A percentile compares a stretch with the other conserved stretches of the same genome.
Conservation (phyloP, 2,329 filamentous ascomycete genomes). For the Beauveria sp. region DNA sequence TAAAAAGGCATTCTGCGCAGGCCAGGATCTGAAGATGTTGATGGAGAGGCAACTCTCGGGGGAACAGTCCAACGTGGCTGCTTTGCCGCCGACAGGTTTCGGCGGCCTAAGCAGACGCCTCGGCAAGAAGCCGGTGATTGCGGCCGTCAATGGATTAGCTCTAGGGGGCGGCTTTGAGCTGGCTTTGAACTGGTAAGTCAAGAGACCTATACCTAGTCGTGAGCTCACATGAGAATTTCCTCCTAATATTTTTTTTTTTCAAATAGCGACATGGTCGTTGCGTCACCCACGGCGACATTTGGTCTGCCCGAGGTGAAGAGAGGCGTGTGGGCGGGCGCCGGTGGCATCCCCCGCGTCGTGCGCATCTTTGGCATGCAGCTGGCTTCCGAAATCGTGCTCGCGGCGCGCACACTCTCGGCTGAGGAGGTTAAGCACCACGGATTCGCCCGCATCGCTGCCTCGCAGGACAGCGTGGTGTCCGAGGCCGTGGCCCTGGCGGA, state of each 20-base stretch:
- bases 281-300: slow-evolving; percentile 42
- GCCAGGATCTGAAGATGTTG: slow-evolving; percentile 46
- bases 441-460: slow-evolving; percentile 26
- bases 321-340: slow-evolving; percentile 45
- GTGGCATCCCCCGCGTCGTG: slow-evolving; percentile 42
- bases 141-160: slow-evolving; percentile 50
- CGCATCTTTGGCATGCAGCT: slow-evolving; percentile 37
- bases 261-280: slow-evolving; percentile 46
- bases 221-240: too few relatives aligned
- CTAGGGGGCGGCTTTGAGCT: slow-evolving; percentile 52
- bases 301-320: slow-evolving; percentile 45
- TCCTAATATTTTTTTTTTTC: too few relatives aligned
- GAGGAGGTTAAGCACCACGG: slow-evolving; percentile 30
- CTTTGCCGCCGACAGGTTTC: slow-evolving; percentile 33
- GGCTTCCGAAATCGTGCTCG: slow-evolving; percentile 41
- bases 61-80: slow-evolving; percentile 9
- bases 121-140: slow-evolving; percentile 55
- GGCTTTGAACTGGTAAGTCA: slow-evolving; percentile 41
- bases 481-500: slow-evolving; percentile 29
- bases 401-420: slow-evolving; percentile 36
- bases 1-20: slow-evolving; percentile 44
- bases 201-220: background rate
- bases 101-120: slow-evolving; percentile 43
- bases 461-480: slow-evolving; percentile 26
- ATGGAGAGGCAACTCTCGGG: slow-evolving; percentile 26